Evolutionary conservation across 148 eudicot species (phyloP), one percentile per base, ranked within the genome.

Genomic region (Diospyros lotus): DNA sequence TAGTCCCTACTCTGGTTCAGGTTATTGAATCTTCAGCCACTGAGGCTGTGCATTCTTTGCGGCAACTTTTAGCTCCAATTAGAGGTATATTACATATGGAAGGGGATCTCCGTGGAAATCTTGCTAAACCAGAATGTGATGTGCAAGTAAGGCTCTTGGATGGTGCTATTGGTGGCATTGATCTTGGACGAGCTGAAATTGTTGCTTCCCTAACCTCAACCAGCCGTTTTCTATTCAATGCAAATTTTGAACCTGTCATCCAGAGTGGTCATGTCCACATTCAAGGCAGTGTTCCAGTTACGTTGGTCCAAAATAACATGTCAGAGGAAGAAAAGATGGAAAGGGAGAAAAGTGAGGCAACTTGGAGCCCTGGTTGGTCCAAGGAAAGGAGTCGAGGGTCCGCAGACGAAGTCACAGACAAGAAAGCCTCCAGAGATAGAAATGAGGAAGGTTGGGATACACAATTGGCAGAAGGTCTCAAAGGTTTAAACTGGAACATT

Each of bases 201-300:
- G 99, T 96, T 87, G 99, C 99, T 79, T 96, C 99, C 38, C 73
- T 96, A 74, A 93, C 98, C 75, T 87, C 99, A 63, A 88, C 86
- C 64, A 93, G 94, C 78, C 99, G 98, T 68, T 96, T 96, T 71
- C 82, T 96, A n/a, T 96, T 96, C 79, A 96, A 93, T 85, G 98
- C 99, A 59, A 96, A 89, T 82, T 96, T 93, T 87, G 98, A 93
- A 79, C 99, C 99, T 6, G 79, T 96, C 61, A 80, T 93, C 77
- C 99, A 91, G 80, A 96, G 86, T 84, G 99, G 99, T 59, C 99
- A 96, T 83, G 99, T 96, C 76, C 99, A 93, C 80, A 81, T 96
- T 80, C 99, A 96, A 88, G 99, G 99, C 77, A 96, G 99, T 75
- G 80, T 96, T 79, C 99, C 99, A 5, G 80, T 96, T 52, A 89